Base-by-base conservation (phyloP, 768 basidiomycete species). In the Xerocomus brunneocitrinus region DNA sequence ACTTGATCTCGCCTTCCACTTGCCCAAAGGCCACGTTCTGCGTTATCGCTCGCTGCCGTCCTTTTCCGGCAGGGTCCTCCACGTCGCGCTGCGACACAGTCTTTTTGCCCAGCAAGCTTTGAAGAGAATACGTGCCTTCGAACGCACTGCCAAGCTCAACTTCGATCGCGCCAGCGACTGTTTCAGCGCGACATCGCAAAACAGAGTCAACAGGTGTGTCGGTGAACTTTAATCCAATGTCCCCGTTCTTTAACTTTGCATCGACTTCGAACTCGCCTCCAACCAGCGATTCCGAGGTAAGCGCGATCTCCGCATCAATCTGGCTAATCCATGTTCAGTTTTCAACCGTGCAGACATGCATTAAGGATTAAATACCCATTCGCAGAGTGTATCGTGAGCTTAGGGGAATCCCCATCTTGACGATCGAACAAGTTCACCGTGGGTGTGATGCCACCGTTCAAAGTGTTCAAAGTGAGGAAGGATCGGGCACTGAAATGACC, bases 401-500 rank as follows among this genome's bases (percentile, higher is more conserved):
- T 55, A 22, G 73, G 62, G 1, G 71, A 50, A 22, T 62, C 50
- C 7, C 49, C 47, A 53, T 60, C 46, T 28, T 65, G 54, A 9
- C 57, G 56, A 47, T 72, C 73, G 13, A 62, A 40, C 41, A 83
- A 50, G 28, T 63, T 67, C 30, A 80, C 75, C 31, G 66, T 61
- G 0, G 71, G 69, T 4, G 62, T 46, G 55, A 85, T 76, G 4
- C 44, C 61, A 0, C 66, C 70, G 56, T 82, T 81, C 22, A 70
- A 57, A n/a, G 71, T 73, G 16, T 39, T 27, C 25, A 79, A 54
- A 9, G 36, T 44, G 27, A 84, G 66, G 3, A 65, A 65, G 1
- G 70, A 64, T 13, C 67, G 60, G 4, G 69, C 65, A 27, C 71
- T 71, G 63, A 74, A 79, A 16, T 52, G 56, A 3, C 83, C 83